These are phyloP conservation scores for Claviceps paspali DNA, from an alignment of 2,329 filamentous ascomycete species.

Conservation along the genomic window DNA sequence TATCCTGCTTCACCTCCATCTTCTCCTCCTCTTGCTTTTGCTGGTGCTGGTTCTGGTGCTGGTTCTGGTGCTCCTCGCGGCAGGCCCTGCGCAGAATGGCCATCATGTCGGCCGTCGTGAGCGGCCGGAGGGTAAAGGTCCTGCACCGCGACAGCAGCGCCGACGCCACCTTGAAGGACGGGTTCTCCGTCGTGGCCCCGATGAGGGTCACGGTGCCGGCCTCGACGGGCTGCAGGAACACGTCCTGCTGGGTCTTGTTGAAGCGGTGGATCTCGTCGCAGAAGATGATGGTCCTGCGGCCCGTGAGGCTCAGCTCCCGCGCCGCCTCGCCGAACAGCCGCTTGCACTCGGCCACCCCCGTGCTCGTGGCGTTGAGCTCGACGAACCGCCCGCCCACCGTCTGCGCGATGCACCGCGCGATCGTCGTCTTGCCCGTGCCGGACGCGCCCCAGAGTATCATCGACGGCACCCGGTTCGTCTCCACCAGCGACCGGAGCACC, in stretches of 20 bases:
- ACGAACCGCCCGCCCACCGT: slow-evolving; percentile 75
- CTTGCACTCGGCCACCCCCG: slow-evolving; percentile 80
- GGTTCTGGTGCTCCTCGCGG: slow-evolving; percentile 39
- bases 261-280: slow-evolving; percentile 95
- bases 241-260: slow-evolving; percentile 83
- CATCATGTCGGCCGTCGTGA: slow-evolving; percentile 56
- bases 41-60: too few species aligned
- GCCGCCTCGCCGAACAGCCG: slow-evolving; percentile 77
- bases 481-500: slow-evolving; percentile 75
- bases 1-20: too few species aligned
- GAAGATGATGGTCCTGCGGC: slow-evolving; percentile 87
- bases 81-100: slow-evolving; percentile 66
- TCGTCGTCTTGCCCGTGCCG: slow-evolving; percentile 78
- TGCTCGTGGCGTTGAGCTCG: slow-evolving; percentile 88
- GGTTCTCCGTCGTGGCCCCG: slow-evolving; percentile 93
- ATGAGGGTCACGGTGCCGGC: slow-evolving; percentile 81
- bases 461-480: slow-evolving; percentile 71
- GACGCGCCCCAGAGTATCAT: slow-evolving; percentile 89
- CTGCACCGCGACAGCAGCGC: slow-evolving; percentile 80
- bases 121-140: slow-evolving; percentile 70
- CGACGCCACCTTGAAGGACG: slow-evolving; percentile 80
- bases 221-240: slow-evolving; percentile 87
- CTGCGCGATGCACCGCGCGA: slow-evolving; percentile 76
- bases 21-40: too few species aligned
- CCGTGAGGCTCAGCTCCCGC: slow-evolving; percentile 65